Conservation (phyloP, 768 basidiomycete species). For the Lyophyllum shimeji region DNA sequence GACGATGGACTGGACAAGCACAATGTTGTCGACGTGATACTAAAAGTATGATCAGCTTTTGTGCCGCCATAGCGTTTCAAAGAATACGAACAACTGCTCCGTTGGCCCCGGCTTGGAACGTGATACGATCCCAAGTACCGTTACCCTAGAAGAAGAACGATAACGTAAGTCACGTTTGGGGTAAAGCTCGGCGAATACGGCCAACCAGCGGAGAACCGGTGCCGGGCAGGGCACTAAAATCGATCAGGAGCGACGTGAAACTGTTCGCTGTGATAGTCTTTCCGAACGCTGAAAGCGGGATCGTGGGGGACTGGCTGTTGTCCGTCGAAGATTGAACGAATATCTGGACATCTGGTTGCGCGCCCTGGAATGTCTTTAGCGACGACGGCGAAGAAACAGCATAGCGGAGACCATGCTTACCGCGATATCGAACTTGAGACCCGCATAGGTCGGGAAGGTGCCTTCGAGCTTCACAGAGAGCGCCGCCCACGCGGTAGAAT, state of each 20-base stretch:
- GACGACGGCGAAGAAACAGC: not conserved
- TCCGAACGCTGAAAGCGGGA: slow-evolving; percentile 43
- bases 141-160: slow-evolving; percentile 23
- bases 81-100: slow-evolving; percentile 44
- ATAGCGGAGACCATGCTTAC: slow-evolving; percentile 22
- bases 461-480: slow-evolving; percentile 45
- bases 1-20: slow-evolving; percentile 40
- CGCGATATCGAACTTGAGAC: slow-evolving; percentile 51
- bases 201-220: slow-evolving; percentile 36
- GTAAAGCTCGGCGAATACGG: not conserved
- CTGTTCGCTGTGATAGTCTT: slow-evolving; percentile 31
- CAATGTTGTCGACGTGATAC: slow-evolving; percentile 53
- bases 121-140: slow-evolving; percentile 51
- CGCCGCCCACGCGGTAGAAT: slow-evolving; percentile 41
- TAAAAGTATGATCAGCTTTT: slow-evolving; percentile 5
- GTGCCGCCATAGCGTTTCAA: too few species aligned
- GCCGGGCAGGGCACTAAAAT: slow-evolving; percentile 48
- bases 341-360: slow-evolving; percentile 43
- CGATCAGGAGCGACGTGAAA: slow-evolving; percentile 45
- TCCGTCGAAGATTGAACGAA: slow-evolving; percentile 39
- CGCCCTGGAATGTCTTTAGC: slow-evolving; percentile 29
- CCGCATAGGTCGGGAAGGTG: slow-evolving; percentile 43
- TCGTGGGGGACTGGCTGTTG: slow-evolving; percentile 33
- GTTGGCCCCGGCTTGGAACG: slow-evolving; percentile 44
- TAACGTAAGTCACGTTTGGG: not conserved